Evolutionary conservation across 371 early-diverging fungal genomes (phyloP).

Genomic region (Apophysomyces elegans): DNA sequence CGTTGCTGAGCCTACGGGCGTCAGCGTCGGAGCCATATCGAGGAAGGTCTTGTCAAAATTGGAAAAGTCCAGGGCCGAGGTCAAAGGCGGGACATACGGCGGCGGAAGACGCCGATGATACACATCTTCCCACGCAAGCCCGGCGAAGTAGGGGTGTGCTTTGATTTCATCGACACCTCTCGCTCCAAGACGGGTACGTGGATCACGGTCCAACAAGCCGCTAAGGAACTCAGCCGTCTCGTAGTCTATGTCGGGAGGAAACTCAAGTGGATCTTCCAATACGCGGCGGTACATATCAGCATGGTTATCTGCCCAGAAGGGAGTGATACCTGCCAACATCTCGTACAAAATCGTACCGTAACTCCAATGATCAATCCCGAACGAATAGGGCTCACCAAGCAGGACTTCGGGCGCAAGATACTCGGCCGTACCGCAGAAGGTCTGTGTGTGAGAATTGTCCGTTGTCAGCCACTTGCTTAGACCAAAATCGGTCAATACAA

Average conservation of each 20-base stretch:
- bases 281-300: conserved; percentile 84
- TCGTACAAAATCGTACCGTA: conserved; percentile 94
- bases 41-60: conserved; percentile 71
- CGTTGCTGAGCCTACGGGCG: conserved; percentile 43
- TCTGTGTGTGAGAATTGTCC: conserved; percentile 67
- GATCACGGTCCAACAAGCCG: conserved; percentile 72
- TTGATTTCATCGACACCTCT: conserved; percentile 64
- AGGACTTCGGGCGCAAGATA: conserved; percentile 93
- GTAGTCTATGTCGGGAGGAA: conserved; percentile 67
- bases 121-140: conserved; percentile 74
- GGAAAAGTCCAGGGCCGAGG: conserved; percentile 60
- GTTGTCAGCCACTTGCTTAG: conserved; percentile 70
- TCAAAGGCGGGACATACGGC: conserved; percentile 57
- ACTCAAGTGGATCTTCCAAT: conserved; percentile 74
- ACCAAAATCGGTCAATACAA: conserved; percentile 93
- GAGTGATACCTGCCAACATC: conserved; percentile 76
- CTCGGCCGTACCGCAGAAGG: conserved; percentile 96
- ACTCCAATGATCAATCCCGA: conserved; percentile 96
- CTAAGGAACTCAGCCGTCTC: conserved; percentile 61
- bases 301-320: conserved; percentile 81
- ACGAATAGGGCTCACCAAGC: conserved; percentile 77
- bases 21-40: conserved; percentile 59
- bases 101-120: conserved; percentile 57
- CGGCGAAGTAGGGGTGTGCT: conserved; percentile 70
- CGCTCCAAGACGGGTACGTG: conserved; percentile 67